Evolutionary conservation across 495 filamentous ascomycete genomes (phyloP).

Genomic region (Trichoderma reesei): DNA sequence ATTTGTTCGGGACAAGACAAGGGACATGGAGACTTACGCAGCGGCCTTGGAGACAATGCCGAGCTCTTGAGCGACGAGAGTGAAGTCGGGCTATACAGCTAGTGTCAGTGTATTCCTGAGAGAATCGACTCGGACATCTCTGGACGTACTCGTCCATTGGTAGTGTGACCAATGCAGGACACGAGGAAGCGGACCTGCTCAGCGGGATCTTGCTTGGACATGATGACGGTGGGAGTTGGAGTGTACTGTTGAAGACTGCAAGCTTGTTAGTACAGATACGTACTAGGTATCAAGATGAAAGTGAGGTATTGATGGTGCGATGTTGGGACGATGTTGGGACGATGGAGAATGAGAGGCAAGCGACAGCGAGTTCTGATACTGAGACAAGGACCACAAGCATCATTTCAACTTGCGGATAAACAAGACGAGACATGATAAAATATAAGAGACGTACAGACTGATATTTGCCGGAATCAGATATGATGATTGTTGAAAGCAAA

Average conservation of each 20-base stretch:
- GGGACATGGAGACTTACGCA: slow-evolving; percentile 46
- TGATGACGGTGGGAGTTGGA: slow-evolving; percentile 19
- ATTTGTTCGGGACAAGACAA: not conserved
- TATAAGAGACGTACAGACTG: not conserved
- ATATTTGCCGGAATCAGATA: not conserved
- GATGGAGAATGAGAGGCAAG: too few species aligned
- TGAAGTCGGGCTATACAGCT: slow-evolving; percentile 46
- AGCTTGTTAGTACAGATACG: not conserved
- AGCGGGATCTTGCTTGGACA: slow-evolving; percentile 40
- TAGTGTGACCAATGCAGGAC: slow-evolving; percentile 49
- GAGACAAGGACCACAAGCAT: not conserved
- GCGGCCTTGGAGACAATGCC: slow-evolving; percentile 53
- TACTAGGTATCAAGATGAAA: not conserved
- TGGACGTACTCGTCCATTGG: slow-evolving; percentile 43
- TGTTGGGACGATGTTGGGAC: not conserved
- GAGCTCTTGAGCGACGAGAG: slow-evolving; percentile 51
- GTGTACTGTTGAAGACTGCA: slow-evolving; percentile 4
- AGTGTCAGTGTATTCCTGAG: slow-evolving; percentile 15
- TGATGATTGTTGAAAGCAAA: not conserved
- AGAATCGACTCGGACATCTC: not conserved
- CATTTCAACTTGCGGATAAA: not conserved
- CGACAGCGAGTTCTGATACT: not conserved
- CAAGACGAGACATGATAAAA: not conserved
- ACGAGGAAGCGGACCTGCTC: slow-evolving; percentile 55
- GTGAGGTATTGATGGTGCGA: not conserved